Base-by-base conservation (phyloP, 176 grass and related monocot species). In the Avena sativa region DNA sequence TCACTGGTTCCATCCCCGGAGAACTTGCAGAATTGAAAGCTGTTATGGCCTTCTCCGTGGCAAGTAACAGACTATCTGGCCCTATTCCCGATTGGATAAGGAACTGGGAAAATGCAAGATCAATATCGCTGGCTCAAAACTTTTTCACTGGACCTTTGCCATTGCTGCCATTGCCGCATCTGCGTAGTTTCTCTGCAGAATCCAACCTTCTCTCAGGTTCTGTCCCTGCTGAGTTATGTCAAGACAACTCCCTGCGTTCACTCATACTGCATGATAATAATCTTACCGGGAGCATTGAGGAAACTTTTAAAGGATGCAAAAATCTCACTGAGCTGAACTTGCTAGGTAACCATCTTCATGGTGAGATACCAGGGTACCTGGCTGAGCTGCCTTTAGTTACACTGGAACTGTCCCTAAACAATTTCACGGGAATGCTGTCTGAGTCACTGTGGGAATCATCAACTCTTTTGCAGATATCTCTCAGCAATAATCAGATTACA, bases 261-360 rank as follows among this genome's bases (percentile, higher is more conserved):
- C 87, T 99, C 56, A 76, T 88, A 34, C 59, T 99, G 76, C 90
- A 89, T 62, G 86, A 94, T 78, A 99, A 99, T 77, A 89, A 90
- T 69, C 78, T 96, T 32, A 93, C 87, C 25, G 94, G 94, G 71
- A 94, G 71, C 77, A 93, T 99, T 12, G 78, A 79, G 28, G 77
- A 86, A 85, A 83, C 89, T 68, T 92, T 96, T 85, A 93, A 86
- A 87, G 77, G 50, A 68, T 99, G 97, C 85, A 88, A 19, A 63
- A 93, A 93, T 17, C 88, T 99, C 79, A 99, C 87, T 36, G 94
- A 94, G 66, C 78, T 99, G 59, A 90, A 93, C 76, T 88, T 99
- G 78, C 46, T 85, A 78, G 91, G 89, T 30, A 99, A 99, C 83
- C 90, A 89, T 58, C 80, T 99, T 92, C 83, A 91, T 89, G 97